Percentiles rank a stretch among this genome's conserved stretches.
Evolutionary conservation across 2,329 filamentous ascomycete genomes (phyloP).

Genomic region (Venturia oleaginea): DNA sequence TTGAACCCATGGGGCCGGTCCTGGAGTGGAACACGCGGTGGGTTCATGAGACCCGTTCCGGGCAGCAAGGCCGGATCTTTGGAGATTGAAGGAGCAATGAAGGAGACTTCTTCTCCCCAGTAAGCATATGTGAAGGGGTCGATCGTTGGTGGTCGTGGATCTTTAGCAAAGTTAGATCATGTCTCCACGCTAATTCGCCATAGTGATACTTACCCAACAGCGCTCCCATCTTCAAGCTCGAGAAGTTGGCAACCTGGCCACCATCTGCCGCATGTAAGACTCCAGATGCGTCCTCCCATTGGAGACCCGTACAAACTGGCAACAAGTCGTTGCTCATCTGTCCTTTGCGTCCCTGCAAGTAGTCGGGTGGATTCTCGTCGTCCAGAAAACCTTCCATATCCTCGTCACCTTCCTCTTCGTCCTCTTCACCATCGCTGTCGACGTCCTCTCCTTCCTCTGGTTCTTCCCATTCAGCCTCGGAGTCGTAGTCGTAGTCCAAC

Average conservation of each 20-base stretch:
- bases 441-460: conserved; percentile 63
- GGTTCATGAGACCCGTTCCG: conserved; percentile 7
- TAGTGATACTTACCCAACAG: conserved; percentile 53
- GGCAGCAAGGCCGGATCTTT: background rate
- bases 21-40: conserved; percentile 12
- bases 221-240: conserved; percentile 64
- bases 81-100: conserved; percentile 12
- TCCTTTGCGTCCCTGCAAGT: conserved; percentile 42
- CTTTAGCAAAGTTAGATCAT: conserved; percentile 19
- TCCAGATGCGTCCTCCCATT: conserved; percentile 58
- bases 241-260: conserved; percentile 36
- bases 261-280: conserved; percentile 37
- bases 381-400: conserved; percentile 89
- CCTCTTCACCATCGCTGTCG: conserved; percentile 55
- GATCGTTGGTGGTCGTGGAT: conserved; percentile 49
- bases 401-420: conserved; percentile 60
- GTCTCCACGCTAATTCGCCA: background rate
- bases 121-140: conserved; percentile 79
- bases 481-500: conserved; percentile 75
- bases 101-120: conserved; percentile 47
- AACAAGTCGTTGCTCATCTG: conserved; percentile 58
- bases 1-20: conserved; percentile 18
- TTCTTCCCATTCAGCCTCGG: conserved; percentile 76
- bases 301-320: conserved; percentile 70
- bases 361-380: conserved; percentile 60